phyloP scores from a whole-genome alignment of 495 filamentous ascomycete species.

The Xylaria cubensis region DNA sequence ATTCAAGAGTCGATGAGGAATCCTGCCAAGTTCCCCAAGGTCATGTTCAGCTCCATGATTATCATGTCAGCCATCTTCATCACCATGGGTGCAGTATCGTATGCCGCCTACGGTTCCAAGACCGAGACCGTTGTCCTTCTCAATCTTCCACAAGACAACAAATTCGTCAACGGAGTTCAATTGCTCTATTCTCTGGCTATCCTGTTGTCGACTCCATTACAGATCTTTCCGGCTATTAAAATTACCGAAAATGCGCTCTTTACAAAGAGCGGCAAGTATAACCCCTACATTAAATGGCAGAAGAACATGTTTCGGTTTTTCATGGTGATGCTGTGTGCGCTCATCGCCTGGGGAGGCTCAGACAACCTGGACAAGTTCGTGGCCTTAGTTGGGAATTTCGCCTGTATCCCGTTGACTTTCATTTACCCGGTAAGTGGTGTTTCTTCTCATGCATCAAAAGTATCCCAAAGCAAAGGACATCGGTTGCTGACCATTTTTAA shows the following conservation, averaged over 20 bases:
- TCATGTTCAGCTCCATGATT: conserved; percentile 89
- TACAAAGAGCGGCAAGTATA: conserved; percentile 89
- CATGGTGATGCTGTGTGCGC: conserved; percentile 81
- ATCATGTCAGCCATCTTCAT: conserved; percentile 91
- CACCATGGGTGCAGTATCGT: conserved; percentile 88
- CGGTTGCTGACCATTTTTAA: conserved; percentile 16
- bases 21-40: conserved; percentile 83
- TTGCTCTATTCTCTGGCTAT: conserved; percentile 96
- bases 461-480: background rate
- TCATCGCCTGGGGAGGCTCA: conserved; percentile 90
- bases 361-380: conserved; percentile 97
- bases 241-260: conserved; percentile 70
- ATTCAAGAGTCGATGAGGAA: conserved; percentile 97
- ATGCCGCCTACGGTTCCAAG: conserved; percentile 92
- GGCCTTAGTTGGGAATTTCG: conserved; percentile 92
- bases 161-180: conserved; percentile 93
- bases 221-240: conserved; percentile 96
- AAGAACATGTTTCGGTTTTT: conserved; percentile 97
- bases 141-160: conserved; percentile 94
- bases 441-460: background rate
- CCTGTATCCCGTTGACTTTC: conserved; percentile 95
- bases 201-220: conserved; percentile 88
- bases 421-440: conserved; percentile 84
- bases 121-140: conserved; percentile 96
- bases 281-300: conserved; percentile 96